phyloP scores from a whole-genome alignment of 805 yeast species.

The Suhomyces sp. region DNA sequence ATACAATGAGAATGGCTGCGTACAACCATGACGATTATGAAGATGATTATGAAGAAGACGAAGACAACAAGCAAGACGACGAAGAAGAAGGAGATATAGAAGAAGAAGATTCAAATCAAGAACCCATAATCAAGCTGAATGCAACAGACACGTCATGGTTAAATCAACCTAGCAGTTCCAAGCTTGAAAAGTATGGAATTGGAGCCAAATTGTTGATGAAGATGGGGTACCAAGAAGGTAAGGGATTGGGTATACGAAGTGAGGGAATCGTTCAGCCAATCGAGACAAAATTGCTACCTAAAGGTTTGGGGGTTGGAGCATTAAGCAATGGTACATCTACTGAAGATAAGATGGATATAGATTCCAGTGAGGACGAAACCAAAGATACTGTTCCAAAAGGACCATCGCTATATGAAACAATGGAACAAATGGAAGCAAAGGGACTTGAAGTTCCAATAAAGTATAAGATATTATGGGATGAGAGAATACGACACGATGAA shows the following conservation, averaged over 20 bases:
- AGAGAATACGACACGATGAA: conserved; percentile 3
- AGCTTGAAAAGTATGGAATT: conserved; percentile 58
- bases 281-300: conserved; percentile 63
- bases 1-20: conserved; percentile 4
- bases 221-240: conserved; percentile 87
- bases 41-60: conserved; percentile 19
- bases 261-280: conserved; percentile 83
- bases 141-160: neutral
- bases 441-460: conserved; percentile 36
- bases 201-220: conserved; percentile 76
- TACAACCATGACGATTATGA: conserved; percentile 6
- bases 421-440: conserved; percentile 34
- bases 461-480: conserved; percentile 36
- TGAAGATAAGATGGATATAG: conserved; percentile 14
- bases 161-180: neutral
- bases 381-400: conserved; percentile 10
- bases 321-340: conserved; percentile 31
- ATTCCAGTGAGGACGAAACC: conserved; percentile 23
- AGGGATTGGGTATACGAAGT: conserved; percentile 74
- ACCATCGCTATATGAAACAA: conserved; percentile 28
- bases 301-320: conserved; percentile 76
- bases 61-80: conserved; percentile 10
- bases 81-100: conserved; percentile 22
- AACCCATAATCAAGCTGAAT: conserved; percentile 16
- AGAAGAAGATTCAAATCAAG: conserved; percentile 50